phyloP scores from a whole-genome alignment of 2,329 filamentous ascomycete species.

The Hypoxylon sp. region DNA sequence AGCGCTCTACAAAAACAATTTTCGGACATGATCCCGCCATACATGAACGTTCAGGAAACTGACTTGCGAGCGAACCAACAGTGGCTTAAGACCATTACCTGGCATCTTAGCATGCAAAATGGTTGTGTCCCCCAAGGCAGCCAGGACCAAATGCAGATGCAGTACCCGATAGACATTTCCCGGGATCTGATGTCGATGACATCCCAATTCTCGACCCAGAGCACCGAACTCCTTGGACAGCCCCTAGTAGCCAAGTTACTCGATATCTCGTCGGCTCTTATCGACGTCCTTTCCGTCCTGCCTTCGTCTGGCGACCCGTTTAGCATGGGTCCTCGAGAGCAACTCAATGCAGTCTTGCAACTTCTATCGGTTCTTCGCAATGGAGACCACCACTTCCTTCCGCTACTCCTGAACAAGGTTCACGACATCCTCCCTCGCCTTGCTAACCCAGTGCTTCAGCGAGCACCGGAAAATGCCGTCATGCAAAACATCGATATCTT shows the following conservation, averaged over 20 bases:
- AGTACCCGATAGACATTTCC: slow-evolving; percentile 69
- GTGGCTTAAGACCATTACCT: slow-evolving; percentile 71
- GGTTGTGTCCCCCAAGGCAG: slow-evolving; percentile 58
- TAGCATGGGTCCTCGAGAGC: slow-evolving; percentile 73
- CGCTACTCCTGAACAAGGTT: slow-evolving; percentile 78
- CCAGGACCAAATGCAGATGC: slow-evolving; percentile 67
- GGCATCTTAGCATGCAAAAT: slow-evolving; percentile 68
- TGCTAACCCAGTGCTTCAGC: slow-evolving; percentile 67
- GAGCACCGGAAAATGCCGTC: slow-evolving; percentile 62
- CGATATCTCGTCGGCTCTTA: slow-evolving; percentile 76
- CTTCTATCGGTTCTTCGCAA: slow-evolving; percentile 76
- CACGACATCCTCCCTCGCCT: slow-evolving; percentile 73
- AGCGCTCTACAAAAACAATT: slow-evolving; percentile 69
- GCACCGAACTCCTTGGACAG: slow-evolving; percentile 78
- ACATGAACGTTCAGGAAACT: slow-evolving; percentile 60
- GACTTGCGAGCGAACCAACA: slow-evolving; percentile 68
- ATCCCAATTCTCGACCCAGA: slow-evolving; percentile 74
- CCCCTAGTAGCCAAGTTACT: slow-evolving; percentile 84
- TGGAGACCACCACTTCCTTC: slow-evolving; percentile 79
- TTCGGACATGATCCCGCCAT: slow-evolving; percentile 61
- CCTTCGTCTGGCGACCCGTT: slow-evolving; percentile 69
- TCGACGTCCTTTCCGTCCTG: slow-evolving; percentile 74
- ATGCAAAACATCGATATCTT: slow-evolving; percentile 65
- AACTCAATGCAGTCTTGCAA: slow-evolving; percentile 73
- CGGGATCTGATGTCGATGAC: slow-evolving; percentile 73